Evolutionary conservation across 352 stramenopile species (phyloP).

Genomic region (Pseudoperonospora humuli): DNA sequence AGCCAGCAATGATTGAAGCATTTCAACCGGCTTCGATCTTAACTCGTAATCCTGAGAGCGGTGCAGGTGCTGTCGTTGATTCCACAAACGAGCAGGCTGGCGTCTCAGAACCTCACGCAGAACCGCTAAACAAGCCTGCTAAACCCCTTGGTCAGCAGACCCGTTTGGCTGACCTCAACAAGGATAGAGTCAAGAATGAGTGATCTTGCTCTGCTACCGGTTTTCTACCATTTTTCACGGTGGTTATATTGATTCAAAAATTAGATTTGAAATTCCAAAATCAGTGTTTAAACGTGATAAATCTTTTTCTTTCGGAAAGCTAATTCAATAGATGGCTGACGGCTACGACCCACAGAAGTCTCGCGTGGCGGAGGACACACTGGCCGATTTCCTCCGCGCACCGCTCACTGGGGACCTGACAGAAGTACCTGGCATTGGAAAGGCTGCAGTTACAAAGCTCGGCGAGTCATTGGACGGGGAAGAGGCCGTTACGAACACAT

Average conservation of each 20-base stretch:
- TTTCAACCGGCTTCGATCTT: conserved; percentile 25
- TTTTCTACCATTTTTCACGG: no score
- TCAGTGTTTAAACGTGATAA: no score
- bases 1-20: conserved; percentile 50
- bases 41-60: conserved; percentile 14
- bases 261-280: no score
- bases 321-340: conserved; percentile 61
- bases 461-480: conserved; percentile 45
- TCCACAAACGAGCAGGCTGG: conserved; percentile 13
- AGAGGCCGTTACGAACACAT: conserved; percentile 94
- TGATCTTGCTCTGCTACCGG: no score
- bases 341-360: conserved; percentile 90
- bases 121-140: conserved; percentile 12
- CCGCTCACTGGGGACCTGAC: conserved; percentile 89
- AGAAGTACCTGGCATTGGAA: conserved; percentile 93
- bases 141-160: conserved; percentile 28
- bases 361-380: conserved; percentile 85
- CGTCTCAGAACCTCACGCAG: conserved; percentile 1
- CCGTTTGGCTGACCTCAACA: conserved; percentile 36
- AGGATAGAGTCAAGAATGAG: no score
- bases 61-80: conserved; percentile 13
- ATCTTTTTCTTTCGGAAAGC: no score
- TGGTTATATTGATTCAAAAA: no score
- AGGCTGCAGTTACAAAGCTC: conserved; percentile 84
- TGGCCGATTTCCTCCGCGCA: conserved; percentile 89